A percentile compares a stretch with the other conserved stretches of the same genome.
phyloP scores from a whole-genome alignment of 2,329 filamentous ascomycete genomes.

The Colletotrichum sp. region DNA sequence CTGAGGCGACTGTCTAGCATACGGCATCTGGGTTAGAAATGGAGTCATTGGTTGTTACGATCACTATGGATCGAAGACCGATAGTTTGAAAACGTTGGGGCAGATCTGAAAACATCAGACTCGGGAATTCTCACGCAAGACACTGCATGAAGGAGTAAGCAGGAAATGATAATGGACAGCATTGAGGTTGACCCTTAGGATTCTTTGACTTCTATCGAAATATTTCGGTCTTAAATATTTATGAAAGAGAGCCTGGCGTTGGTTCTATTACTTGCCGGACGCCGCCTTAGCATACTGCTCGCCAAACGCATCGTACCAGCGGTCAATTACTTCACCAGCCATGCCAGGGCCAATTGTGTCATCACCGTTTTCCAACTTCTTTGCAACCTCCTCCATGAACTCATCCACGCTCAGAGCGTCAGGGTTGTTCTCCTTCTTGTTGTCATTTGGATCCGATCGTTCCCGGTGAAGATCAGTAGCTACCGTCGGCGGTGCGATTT shows the following conservation, averaged over 20 bases:
- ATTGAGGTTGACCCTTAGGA: rapidly evolving
- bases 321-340: slow-evolving; percentile 25
- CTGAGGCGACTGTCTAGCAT: not conserved
- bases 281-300: slow-evolving; percentile 3
- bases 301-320: slow-evolving; percentile 49
- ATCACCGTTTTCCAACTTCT: slow-evolving; percentile 49
- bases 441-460: slow-evolving; percentile 59
- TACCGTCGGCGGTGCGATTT: slow-evolving; percentile 61
- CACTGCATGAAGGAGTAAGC: rapidly evolving
- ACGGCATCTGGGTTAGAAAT: not conserved
- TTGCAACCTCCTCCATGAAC: slow-evolving; percentile 54
- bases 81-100: not conserved
- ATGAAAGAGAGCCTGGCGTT: not conserved
- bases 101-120: not conserved
- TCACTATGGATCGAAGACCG: not conserved
- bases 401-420: slow-evolving; percentile 51
- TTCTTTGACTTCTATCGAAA: not conserved
- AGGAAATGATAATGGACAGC: not conserved
- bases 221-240: rapidly evolving
- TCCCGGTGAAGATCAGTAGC: slow-evolving; percentile 61
- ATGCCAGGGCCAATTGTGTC: slow-evolving; percentile 55
- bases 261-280: not conserved
- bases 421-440: slow-evolving; percentile 60
- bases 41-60: not conserved
- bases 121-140: rapidly evolving